Evolutionary conservation across 2,329 filamentous ascomycete genomes (phyloP).

Genomic region (Harringtonia aguacate): DNA sequence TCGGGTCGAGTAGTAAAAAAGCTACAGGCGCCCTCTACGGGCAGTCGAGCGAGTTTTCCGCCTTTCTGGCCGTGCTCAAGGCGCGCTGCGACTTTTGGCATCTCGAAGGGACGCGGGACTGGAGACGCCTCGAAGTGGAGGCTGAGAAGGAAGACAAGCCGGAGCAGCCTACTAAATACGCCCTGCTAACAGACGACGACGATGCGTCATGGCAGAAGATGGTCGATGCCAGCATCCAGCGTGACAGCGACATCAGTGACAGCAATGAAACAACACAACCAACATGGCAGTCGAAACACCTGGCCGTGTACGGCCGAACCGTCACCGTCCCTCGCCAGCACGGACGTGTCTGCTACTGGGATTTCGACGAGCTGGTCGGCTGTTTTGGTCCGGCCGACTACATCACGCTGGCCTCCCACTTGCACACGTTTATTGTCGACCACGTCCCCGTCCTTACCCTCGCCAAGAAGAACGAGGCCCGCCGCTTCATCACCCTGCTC

Average conservation of each 20-base stretch:
- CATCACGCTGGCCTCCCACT: slow-evolving; percentile 68
- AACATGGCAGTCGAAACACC: slow-evolving; percentile 29
- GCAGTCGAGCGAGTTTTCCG: slow-evolving; percentile 60
- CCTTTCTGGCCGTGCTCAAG: slow-evolving; percentile 65
- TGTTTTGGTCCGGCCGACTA: slow-evolving; percentile 72
- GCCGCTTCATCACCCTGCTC: slow-evolving; percentile 68
- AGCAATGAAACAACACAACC: not conserved
- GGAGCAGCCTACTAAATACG: slow-evolving; percentile 12
- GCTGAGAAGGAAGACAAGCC: slow-evolving; percentile 13
- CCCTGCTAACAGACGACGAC: slow-evolving; percentile 14
- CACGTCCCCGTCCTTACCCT: slow-evolving; percentile 56
- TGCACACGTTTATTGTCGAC: slow-evolving; percentile 67
- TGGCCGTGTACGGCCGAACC: slow-evolving; percentile 52
- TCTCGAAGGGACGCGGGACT: slow-evolving; percentile 67
- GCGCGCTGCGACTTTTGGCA: slow-evolving; percentile 76
- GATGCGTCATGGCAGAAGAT: slow-evolving; percentile 7
- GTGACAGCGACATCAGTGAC: not conserved
- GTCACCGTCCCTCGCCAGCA: slow-evolving; percentile 48
- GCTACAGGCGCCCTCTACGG: slow-evolving; percentile 35
- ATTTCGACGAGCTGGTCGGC: slow-evolving; percentile 57
- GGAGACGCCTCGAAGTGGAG: slow-evolving; percentile 45
- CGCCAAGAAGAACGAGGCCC: slow-evolving; percentile 68
- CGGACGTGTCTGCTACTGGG: slow-evolving; percentile 50
- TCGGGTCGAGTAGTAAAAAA: slow-evolving; percentile 24
- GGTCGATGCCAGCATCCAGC: not conserved